A percentile compares a stretch with the other conserved stretches of the same genome.
phyloP scores from a whole-genome alignment of 1,139 yeast genomes.

The Citeromyces hawaiiensis region DNA sequence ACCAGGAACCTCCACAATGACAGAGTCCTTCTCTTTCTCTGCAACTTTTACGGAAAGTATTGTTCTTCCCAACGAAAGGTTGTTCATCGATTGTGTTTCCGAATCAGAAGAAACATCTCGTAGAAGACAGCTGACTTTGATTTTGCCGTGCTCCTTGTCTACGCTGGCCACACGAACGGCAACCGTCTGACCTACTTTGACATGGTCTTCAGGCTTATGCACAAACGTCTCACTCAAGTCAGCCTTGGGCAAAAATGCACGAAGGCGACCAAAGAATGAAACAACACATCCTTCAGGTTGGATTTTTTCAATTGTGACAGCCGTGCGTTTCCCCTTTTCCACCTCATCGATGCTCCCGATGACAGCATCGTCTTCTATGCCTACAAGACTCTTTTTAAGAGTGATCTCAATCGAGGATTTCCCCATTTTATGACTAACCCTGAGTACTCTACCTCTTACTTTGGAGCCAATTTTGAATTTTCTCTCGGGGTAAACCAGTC shows the following conservation, averaged over 20 bases:
- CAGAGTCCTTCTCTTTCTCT: constrained; percentile 64
- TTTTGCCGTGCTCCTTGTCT: constrained; percentile 38
- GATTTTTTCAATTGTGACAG: constrained; percentile 66
- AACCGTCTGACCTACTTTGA: constrained; percentile 78
- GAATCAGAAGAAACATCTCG: constrained; percentile 35
- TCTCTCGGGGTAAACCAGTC: constrained; percentile 79
- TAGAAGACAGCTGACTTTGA: constrained; percentile 65
- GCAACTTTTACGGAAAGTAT: constrained; percentile 49
- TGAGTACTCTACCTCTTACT: constrained; percentile 58
- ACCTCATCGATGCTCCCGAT: constrained; percentile 38
- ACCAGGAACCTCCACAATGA: constrained; percentile 50
- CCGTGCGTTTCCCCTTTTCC: constrained; percentile 44
- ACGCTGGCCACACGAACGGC: constrained; percentile 51
- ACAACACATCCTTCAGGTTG: constrained; percentile 72
- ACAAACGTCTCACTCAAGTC: constrained; percentile 90
- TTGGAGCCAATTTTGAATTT: constrained; percentile 77
- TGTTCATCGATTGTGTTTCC: constrained; percentile 34
- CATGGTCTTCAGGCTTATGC: constrained; percentile 60
- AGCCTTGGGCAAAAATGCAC: constrained; percentile 72
- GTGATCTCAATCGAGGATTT: constrained; percentile 41
- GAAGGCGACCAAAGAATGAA: constrained; percentile 65
- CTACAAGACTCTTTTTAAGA: constrained; percentile 71
- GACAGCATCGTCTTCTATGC: constrained; percentile 47
- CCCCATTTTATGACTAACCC: constrained; percentile 20
- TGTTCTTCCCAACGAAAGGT: constrained; percentile 47